phyloP scores from a whole-genome alignment of 805 yeast species.

The Metschnikowia bowlesiae region DNA sequence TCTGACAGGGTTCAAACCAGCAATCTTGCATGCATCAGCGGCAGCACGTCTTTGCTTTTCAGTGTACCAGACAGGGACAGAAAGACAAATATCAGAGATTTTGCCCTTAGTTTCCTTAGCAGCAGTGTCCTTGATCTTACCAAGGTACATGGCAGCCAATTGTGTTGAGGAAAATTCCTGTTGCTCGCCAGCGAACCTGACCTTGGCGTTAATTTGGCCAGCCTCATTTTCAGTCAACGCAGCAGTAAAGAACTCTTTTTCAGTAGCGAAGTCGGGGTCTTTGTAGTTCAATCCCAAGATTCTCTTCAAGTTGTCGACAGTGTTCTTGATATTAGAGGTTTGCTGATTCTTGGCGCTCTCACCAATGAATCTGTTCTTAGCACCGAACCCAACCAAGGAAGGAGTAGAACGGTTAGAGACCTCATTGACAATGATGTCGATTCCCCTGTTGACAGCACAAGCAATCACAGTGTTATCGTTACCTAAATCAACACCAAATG shows the following conservation, averaged over 20 bases:
- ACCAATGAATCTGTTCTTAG: constrained; percentile 85
- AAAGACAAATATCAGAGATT: constrained; percentile 82
- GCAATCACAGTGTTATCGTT: constrained; percentile 91
- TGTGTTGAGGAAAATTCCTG: constrained; percentile 82
- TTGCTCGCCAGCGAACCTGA: constrained; percentile 75
- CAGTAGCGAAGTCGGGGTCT: constrained; percentile 75
- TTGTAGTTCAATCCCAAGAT: constrained; percentile 70
- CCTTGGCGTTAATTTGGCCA: constrained; percentile 81
- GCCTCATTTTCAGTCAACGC: constrained; percentile 65
- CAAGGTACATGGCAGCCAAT: constrained; percentile 90
- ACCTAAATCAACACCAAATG: constrained; percentile 98
- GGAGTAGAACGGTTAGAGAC: constrained; percentile 98
- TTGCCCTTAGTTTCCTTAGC: constrained; percentile 75
- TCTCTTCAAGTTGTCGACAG: constrained; percentile 92
- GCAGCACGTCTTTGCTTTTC: constrained; percentile 96
- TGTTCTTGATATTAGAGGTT: constrained; percentile 92
- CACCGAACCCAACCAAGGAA: constrained; percentile 83
- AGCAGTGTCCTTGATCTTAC: constrained; percentile 81
- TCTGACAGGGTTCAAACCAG: constrained; percentile 97
- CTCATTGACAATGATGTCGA: constrained; percentile 96
- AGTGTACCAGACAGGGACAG: constrained; percentile 97
- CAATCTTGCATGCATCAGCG: constrained; percentile 90
- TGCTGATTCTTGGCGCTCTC: constrained; percentile 96
- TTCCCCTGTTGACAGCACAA: constrained; percentile 96
- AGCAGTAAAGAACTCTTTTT: constrained; percentile 69